phyloP scores from a whole-genome alignment of 2,329 filamentous ascomycete genomes.

The Fusarium buxicola region DNA sequence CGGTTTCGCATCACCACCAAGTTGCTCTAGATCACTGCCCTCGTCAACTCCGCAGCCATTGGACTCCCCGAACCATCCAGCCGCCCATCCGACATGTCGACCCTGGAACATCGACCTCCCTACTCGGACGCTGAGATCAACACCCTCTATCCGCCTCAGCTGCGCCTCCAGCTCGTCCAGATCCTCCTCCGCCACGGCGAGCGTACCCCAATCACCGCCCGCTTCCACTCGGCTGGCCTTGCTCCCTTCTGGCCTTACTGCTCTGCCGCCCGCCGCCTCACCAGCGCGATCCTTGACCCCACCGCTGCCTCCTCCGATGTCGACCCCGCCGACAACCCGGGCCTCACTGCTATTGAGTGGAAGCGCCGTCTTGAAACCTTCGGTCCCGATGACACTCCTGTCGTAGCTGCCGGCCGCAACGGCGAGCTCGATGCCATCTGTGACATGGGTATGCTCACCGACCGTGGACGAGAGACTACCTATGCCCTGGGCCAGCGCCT shows the following conservation, averaged over 20 bases:
- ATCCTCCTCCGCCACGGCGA: constrained; percentile 83
- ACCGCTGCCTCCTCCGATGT: constrained; percentile 46
- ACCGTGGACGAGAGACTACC: constrained; percentile 78
- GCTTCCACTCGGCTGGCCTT: constrained; percentile 84
- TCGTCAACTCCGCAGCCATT: not conserved
- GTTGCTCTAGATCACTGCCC: not conserved
- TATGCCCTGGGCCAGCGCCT: constrained; percentile 75
- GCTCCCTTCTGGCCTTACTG: constrained; percentile 89
- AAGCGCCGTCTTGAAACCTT: constrained; percentile 86
- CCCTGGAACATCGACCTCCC: constrained; percentile 76
- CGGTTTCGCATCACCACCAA: not conserved
- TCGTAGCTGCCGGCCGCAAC: constrained; percentile 73
- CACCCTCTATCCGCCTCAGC: constrained; percentile 80
- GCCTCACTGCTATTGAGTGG: constrained; percentile 66
- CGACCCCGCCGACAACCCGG: constrained; percentile 39
- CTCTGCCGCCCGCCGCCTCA: constrained; percentile 77
- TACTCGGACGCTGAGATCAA: constrained; percentile 86
- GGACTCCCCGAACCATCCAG: too few species aligned
- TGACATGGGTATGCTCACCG: constrained; percentile 80
- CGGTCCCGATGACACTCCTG: constrained; percentile 74
- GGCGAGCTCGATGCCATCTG: constrained; percentile 85
- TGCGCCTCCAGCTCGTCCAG: constrained; percentile 91
- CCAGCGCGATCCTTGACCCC: constrained; percentile 61
- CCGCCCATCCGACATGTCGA: constrained; percentile 72
- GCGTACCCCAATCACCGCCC: constrained; percentile 86